These are phyloP conservation scores for Ilex asprella DNA, from an alignment of 257 asterid genomes.

Conservation along the genomic window DNA sequence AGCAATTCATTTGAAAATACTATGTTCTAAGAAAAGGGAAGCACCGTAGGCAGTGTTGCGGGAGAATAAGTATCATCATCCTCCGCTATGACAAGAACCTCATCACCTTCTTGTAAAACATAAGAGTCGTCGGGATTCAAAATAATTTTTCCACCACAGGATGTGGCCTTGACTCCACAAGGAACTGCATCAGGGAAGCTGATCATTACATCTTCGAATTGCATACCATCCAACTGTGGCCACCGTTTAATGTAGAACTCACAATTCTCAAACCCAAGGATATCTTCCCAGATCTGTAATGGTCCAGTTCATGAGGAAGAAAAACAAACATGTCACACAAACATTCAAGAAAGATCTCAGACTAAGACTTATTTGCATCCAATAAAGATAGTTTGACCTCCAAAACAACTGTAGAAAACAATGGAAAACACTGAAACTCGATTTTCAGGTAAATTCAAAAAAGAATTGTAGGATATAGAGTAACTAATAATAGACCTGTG, in stretches of 20 bases:
- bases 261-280: slow-evolving; percentile 88
- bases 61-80: slow-evolving; percentile 87
- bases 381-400: too few species aligned
- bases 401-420: too few species aligned
- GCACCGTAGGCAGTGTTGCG: slow-evolving; percentile 66
- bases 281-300: slow-evolving; percentile 88
- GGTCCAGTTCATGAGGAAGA: slow-evolving; percentile 16
- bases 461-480: not conserved
- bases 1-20: not conserved
- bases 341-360: not conserved
- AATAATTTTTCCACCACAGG: slow-evolving; percentile 72
- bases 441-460: too few species aligned
- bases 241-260: slow-evolving; percentile 84
- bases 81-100: slow-evolving; percentile 87
- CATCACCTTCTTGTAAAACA: slow-evolving; percentile 82
- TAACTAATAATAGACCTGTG: slow-evolving; percentile 38
- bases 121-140: slow-evolving; percentile 79
- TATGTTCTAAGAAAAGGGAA: slow-evolving; percentile 32
- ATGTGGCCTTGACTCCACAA: slow-evolving; percentile 85
- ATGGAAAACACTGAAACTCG: too few species aligned
- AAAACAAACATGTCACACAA: not conserved
- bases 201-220: slow-evolving; percentile 76
- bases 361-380: too few species aligned
- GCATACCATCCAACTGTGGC: slow-evolving; percentile 79
- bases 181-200: slow-evolving; percentile 91